Percentiles rank a stretch among this genome's conserved stretches.
Evolutionary conservation across 2,329 filamentous ascomycete species (phyloP).

Genomic region (Coniochaeta sp.): DNA sequence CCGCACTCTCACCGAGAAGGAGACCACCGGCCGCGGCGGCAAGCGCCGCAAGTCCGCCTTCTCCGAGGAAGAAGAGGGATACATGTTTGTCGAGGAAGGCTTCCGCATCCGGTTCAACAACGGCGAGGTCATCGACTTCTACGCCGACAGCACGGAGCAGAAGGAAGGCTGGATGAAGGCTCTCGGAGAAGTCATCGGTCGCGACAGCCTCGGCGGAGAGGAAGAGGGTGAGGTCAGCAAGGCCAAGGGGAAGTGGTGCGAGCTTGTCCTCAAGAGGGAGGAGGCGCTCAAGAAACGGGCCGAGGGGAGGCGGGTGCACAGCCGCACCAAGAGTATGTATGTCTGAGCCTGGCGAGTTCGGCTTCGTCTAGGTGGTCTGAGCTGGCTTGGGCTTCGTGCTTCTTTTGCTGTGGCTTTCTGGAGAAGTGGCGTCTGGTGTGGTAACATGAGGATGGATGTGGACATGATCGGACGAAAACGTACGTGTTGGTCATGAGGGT

Average conservation of each 20-base stretch:
- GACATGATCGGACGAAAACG: neutral
- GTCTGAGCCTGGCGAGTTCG: slow-evolving; percentile 25
- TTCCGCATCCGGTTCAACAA: slow-evolving; percentile 99
- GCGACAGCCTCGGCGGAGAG: slow-evolving; percentile 38
- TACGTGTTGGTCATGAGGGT: neutral
- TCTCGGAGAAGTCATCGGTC: slow-evolving; percentile 63
- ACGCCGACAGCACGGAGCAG: slow-evolving; percentile 78
- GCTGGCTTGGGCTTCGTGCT: neutral
- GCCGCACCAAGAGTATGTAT: slow-evolving; percentile 52
- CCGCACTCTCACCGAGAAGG: slow-evolving; percentile 72
- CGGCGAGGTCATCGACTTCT: slow-evolving; percentile 97
- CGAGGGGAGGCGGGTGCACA: slow-evolving; percentile 45
- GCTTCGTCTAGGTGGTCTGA: slow-evolving; percentile 2
- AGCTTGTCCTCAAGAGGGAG: slow-evolving; percentile 58
- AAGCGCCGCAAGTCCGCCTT: slow-evolving; percentile 89
- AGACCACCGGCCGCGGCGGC: slow-evolving; percentile 68
- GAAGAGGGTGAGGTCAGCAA: slow-evolving; percentile 37
- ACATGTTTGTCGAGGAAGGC: slow-evolving; percentile 99
- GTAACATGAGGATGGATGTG: neutral
- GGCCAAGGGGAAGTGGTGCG: slow-evolving; percentile 57
- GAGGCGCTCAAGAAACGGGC: slow-evolving; percentile 49
- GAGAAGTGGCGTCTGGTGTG: neutral
- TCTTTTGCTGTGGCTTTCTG: neutral
- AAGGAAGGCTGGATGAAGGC: slow-evolving; percentile 96
- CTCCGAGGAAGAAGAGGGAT: slow-evolving; percentile 96